Conservation (phyloP, 345 rosid genomes). For the Capsella bursapastoris region DNA sequence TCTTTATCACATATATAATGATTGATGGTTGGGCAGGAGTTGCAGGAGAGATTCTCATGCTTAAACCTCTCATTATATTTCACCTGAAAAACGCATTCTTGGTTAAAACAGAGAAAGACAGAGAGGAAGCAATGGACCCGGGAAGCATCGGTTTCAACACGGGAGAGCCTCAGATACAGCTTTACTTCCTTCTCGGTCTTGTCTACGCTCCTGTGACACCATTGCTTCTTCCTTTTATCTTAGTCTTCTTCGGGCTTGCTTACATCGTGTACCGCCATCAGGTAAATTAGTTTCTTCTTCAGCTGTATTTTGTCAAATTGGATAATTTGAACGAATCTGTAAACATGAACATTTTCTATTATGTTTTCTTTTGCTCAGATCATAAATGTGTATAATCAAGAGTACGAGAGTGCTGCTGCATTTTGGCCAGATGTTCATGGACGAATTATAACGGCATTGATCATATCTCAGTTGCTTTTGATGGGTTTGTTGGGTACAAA, state of each 20-base stretch:
- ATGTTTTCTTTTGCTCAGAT: slow-evolving; percentile 50
- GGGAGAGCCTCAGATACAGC: slow-evolving; percentile 91
- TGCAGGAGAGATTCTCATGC: slow-evolving; percentile 85
- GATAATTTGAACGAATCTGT: background rate
- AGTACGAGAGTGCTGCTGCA: slow-evolving; percentile 88
- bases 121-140: slow-evolving; percentile 91
- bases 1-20: slow-evolving; percentile 95
- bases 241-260: slow-evolving; percentile 81
- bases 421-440: slow-evolving; percentile 97
- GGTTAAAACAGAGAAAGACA: slow-evolving; percentile 95
- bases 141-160: slow-evolving; percentile 90
- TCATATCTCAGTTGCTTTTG: slow-evolving; percentile 78
- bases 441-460: slow-evolving; percentile 65
- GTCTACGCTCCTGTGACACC: slow-evolving; percentile 91
- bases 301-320: background rate
- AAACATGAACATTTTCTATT: background rate
- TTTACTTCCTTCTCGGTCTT: slow-evolving; percentile 90
- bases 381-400: slow-evolving; percentile 89
- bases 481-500: slow-evolving; percentile 77
- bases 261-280: slow-evolving; percentile 88
- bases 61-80: slow-evolving; percentile 77
- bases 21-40: slow-evolving; percentile 99
- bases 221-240: slow-evolving; percentile 77
- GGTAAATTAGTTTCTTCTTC: slow-evolving; percentile 50
- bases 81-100: slow-evolving; percentile 87